phyloP scores from a whole-genome alignment of 2,329 filamentous ascomycete genomes.

The Lachnellula arida region DNA sequence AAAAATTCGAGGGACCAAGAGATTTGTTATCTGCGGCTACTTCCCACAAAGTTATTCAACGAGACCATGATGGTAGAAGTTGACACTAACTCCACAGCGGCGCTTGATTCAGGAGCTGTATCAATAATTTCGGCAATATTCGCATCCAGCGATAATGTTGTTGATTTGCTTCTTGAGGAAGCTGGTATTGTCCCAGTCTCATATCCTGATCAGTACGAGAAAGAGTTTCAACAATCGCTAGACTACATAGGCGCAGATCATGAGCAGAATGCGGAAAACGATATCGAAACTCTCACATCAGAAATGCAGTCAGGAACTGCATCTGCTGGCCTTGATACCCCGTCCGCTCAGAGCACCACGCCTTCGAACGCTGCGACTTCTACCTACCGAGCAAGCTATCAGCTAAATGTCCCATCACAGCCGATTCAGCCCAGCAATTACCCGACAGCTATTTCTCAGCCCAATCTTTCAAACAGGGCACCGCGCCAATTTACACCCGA shows the following conservation, averaged over 20 bases:
- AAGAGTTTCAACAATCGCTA: constrained; percentile 1
- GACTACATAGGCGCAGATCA: neutral
- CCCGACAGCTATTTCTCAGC: neutral
- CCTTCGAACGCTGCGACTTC: constrained; percentile 1
- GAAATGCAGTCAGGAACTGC: constrained; percentile 1
- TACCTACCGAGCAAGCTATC: constrained; percentile 2
- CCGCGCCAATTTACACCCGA: constrained; percentile 1
- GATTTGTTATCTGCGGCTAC: constrained; percentile 10
- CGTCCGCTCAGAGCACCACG: neutral
- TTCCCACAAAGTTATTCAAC: constrained; percentile 13
- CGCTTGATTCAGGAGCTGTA: constrained; percentile 8
- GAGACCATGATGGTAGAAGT: constrained; percentile 11
- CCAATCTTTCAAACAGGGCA: neutral
- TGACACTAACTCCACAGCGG: constrained; percentile 6
- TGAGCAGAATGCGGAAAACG: neutral
- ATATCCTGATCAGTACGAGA: constrained; percentile 9
- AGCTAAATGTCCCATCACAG: neutral
- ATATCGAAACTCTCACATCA: neutral
- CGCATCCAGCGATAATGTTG: constrained; percentile 6
- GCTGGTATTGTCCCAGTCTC: constrained; percentile 11
- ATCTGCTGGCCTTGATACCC: constrained; percentile 1
- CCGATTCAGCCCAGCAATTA: neutral
- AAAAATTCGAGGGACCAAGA: constrained; percentile 12
- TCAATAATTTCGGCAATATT: constrained; percentile 8
- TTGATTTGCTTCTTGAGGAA: constrained; percentile 8